phyloP scores from a whole-genome alignment of 148 eudicot species.

The Cornus kousa region DNA sequence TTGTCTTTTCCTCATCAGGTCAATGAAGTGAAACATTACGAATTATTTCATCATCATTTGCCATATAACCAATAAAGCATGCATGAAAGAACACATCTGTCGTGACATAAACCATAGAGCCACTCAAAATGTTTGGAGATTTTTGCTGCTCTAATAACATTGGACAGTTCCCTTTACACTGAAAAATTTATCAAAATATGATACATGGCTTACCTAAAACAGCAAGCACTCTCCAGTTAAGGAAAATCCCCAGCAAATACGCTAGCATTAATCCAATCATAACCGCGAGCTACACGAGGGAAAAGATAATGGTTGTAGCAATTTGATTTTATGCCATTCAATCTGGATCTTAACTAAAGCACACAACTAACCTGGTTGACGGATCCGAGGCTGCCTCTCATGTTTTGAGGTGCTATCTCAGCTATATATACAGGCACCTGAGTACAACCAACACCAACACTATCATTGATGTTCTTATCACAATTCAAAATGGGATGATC shows the following conservation, averaged over 20 bases:
- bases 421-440: conserved; percentile 95
- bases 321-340: background rate
- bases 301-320: background rate
- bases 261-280: conserved; percentile 82
- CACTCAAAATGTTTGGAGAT: too few relatives aligned
- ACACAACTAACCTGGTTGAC: conserved; percentile 70
- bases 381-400: conserved; percentile 87
- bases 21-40: too few relatives aligned
- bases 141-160: too few relatives aligned
- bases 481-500: background rate
- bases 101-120: too few relatives aligned
- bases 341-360: background rate
- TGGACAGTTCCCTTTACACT: background rate
- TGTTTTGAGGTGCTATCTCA: conserved; percentile 86
- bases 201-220: conserved; percentile 52
- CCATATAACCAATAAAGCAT: too few relatives aligned
- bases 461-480: background rate
- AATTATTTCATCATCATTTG: too few relatives aligned
- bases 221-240: conserved; percentile 80
- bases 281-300: conserved; percentile 60
- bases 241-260: conserved; percentile 74
- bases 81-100: too few relatives aligned
- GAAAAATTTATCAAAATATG: background rate
- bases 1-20: too few relatives aligned
- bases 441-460: conserved; percentile 4